Conservation (phyloP, 2,329 filamentous ascomycete species). For the Allantophomopsis cytisporea region DNA sequence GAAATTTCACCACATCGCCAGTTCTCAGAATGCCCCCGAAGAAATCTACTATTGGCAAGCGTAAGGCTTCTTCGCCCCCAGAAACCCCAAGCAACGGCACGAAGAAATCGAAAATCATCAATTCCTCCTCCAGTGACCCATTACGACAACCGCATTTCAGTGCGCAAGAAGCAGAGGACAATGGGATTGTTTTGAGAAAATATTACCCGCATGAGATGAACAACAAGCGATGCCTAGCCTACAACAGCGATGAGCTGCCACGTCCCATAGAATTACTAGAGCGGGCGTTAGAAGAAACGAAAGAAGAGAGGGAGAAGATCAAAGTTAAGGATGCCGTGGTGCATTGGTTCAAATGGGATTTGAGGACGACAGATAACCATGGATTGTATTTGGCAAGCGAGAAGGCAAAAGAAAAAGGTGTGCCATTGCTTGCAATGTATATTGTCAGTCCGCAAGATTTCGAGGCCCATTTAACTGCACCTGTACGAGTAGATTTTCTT, state of each 20-base stretch:
- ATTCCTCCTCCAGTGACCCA: slow-evolving; percentile 6
- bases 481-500: slow-evolving; percentile 67
- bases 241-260: slow-evolving; percentile 54
- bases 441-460: slow-evolving; percentile 75
- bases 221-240: slow-evolving; percentile 62
- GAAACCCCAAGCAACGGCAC: slow-evolving; percentile 1
- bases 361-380: slow-evolving; percentile 63
- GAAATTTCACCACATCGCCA: no score
- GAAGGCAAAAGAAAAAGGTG: slow-evolving; percentile 49
- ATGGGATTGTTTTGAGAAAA: slow-evolving; percentile 55
- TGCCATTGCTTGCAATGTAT: slow-evolving; percentile 66
- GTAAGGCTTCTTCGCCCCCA: no score
- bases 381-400: slow-evolving; percentile 52
- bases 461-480: slow-evolving; percentile 63
- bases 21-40: no score
- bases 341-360: slow-evolving; percentile 84
- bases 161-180: slow-evolving; percentile 25
- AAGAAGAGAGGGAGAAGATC: slow-evolving; percentile 34
- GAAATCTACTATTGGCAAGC: no score
- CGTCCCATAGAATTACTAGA: slow-evolving; percentile 61
- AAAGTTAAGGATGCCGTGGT: slow-evolving; percentile 49
- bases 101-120: slow-evolving; percentile 11
- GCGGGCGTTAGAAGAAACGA: slow-evolving; percentile 46
- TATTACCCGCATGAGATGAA: slow-evolving; percentile 84
- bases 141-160: slow-evolving; percentile 11